phyloP scores from a whole-genome alignment of 2,329 filamentous ascomycete genomes.

The Aspergillus terreus region DNA sequence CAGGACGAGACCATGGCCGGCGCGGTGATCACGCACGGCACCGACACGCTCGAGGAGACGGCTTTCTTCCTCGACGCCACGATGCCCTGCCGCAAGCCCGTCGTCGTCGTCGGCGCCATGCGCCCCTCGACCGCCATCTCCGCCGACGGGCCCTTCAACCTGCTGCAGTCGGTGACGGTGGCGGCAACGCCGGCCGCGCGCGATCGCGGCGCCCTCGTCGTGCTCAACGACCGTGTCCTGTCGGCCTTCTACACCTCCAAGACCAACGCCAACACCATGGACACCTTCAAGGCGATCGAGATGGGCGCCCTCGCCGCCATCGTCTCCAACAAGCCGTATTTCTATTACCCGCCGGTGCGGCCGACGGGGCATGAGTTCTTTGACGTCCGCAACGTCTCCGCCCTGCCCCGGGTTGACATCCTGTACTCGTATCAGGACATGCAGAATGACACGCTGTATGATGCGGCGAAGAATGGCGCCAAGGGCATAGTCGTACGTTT shows the following conservation, averaged over 20 bases:
- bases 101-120: slow-evolving; percentile 62
- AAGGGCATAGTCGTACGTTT: slow-evolving; percentile 24
- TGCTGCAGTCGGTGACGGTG: slow-evolving; percentile 58
- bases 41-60: slow-evolving; percentile 62
- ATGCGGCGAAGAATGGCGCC: slow-evolving; percentile 19
- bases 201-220: slow-evolving; percentile 56
- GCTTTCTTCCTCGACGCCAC: slow-evolving; percentile 62
- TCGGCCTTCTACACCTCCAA: slow-evolving; percentile 59
- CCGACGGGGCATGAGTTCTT: slow-evolving; percentile 42
- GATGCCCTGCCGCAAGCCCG: slow-evolving; percentile 55
- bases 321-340: slow-evolving; percentile 56
- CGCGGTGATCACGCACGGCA: slow-evolving; percentile 57
- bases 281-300: slow-evolving; percentile 59
- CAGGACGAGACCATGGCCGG: slow-evolving; percentile 21
- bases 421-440: slow-evolving; percentile 26
- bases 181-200: slow-evolving; percentile 46
- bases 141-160: slow-evolving; percentile 61
- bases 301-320: slow-evolving; percentile 57
- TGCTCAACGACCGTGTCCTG: slow-evolving; percentile 60
- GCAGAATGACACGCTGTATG: slow-evolving; percentile 20
- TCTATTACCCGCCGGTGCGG: slow-evolving; percentile 54
- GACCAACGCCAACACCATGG: slow-evolving; percentile 59
- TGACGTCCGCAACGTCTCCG: slow-evolving; percentile 14
- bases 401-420: slow-evolving; percentile 24
- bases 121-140: slow-evolving; percentile 59